phyloP scores from a whole-genome alignment of 2,329 filamentous ascomycete species.

The Lasiodiplodia citricola region DNA sequence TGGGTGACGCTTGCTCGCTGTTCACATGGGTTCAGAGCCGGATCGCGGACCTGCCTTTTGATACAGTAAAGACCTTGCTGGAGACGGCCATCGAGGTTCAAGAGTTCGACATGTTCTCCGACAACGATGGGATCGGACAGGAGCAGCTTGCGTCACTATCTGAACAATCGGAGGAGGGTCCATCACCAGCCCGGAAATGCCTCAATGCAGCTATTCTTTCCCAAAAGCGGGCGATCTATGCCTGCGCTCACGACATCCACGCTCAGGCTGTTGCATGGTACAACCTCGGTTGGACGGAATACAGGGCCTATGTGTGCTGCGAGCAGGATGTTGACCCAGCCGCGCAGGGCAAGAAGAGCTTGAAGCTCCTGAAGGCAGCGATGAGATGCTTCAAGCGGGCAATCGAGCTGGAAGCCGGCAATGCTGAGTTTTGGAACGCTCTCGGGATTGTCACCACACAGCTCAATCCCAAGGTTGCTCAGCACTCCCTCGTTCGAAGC shows the following conservation, averaged over 20 bases:
- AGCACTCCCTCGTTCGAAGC: conserved; percentile 91
- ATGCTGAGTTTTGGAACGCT: conserved; percentile 96
- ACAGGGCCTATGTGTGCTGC: conserved; percentile 75
- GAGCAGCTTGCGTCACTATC: conserved; percentile 39
- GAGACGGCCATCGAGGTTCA: conserved; percentile 57
- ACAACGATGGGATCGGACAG: conserved; percentile 69
- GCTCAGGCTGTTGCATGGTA: conserved; percentile 97
- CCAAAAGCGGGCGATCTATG: conserved; percentile 83
- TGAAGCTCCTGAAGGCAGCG: conserved; percentile 73
- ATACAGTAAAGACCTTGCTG: conserved; percentile 65
- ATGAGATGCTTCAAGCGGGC: conserved; percentile 93
- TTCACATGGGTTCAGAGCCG: conserved; percentile 80
- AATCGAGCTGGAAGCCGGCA: conserved; percentile 93
- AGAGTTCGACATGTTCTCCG: conserved; percentile 67
- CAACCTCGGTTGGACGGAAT: conserved; percentile 93
- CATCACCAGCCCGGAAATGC: conserved; percentile 56
- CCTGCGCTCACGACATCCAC: conserved; percentile 74
- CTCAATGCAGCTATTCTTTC: conserved; percentile 78
- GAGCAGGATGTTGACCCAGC: conserved; percentile 46
- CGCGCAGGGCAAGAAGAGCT: conserved; percentile 56
- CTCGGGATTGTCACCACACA: conserved; percentile 88
- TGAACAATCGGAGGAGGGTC: conserved; percentile 27
- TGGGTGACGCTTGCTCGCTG: conserved; percentile 85
- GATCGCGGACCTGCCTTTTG: conserved; percentile 65
- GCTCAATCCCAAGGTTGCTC: conserved; percentile 83